Evolutionary conservation across 2,329 filamentous ascomycete genomes (phyloP).

Genomic region (Stemphylium beticola): DNA sequence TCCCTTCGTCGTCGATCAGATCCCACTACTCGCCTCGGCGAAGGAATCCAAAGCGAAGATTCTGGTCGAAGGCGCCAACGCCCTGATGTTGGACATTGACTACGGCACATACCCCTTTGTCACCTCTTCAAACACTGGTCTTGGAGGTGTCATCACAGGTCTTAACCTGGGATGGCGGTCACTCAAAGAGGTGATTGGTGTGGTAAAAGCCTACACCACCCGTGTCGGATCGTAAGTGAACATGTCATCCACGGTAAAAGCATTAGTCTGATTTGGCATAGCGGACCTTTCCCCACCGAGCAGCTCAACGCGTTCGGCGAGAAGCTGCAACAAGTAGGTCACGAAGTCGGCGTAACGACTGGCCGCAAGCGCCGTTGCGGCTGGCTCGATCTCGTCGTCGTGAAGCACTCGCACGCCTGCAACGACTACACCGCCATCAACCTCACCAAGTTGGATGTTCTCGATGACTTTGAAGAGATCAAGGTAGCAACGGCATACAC

Average conservation of each 20-base stretch:
- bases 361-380: constrained; percentile 68
- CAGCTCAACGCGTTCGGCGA: constrained; percentile 64
- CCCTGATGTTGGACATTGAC: constrained; percentile 70
- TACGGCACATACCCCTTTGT: constrained; percentile 65
- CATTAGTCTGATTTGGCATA: constrained; percentile 41
- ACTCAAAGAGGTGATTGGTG: constrained; percentile 67
- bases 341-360: constrained; percentile 63
- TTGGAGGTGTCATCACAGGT: constrained; percentile 68
- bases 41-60: constrained; percentile 66
- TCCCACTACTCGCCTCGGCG: constrained; percentile 67
- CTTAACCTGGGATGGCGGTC: constrained; percentile 67
- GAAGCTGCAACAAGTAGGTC: constrained; percentile 62
- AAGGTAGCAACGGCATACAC: constrained; percentile 77
- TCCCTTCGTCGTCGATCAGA: constrained; percentile 70
- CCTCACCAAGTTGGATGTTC: constrained; percentile 71
- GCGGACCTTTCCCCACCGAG: constrained; percentile 72
- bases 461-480: constrained; percentile 76
- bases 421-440: constrained; percentile 73
- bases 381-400: constrained; percentile 71
- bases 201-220: constrained; percentile 73
- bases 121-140: constrained; percentile 65
- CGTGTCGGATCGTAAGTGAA: constrained; percentile 55
- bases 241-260: neutral
- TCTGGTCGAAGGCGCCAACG: constrained; percentile 72
- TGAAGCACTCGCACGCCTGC: constrained; percentile 69